A percentile compares a stretch with the other conserved stretches of the same genome.
Conservation (phyloP, 352 stramenopile genomes). For the Pythium rishiriense region DNA sequence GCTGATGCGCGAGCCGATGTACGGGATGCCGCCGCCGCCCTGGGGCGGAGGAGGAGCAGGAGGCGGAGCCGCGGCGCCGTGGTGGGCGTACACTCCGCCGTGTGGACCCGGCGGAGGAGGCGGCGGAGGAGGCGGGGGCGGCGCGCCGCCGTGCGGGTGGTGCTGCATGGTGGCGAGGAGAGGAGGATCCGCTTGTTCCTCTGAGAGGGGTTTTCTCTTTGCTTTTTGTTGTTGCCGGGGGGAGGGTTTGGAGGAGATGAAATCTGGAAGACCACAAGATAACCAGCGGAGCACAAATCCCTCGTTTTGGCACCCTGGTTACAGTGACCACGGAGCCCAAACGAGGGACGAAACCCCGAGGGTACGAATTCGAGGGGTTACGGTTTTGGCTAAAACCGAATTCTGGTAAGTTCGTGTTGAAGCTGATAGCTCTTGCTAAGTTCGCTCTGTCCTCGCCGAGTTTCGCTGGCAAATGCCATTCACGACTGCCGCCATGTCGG, state of each 20-base stretch:
- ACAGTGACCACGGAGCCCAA: neutral
- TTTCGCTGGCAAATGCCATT: no score
- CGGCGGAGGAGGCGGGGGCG: constrained; percentile 14
- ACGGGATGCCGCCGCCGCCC: constrained; percentile 59
- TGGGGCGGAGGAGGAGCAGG: constrained; percentile 29
- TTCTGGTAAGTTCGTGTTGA: neutral
- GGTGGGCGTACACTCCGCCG: constrained; percentile 24
- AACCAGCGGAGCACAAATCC: neutral
- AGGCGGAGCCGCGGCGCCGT: constrained; percentile 29
- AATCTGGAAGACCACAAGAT: constrained; percentile 16
- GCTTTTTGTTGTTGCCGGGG: no score
- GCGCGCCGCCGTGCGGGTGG: constrained; percentile 7
- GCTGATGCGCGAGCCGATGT: constrained; percentile 80
- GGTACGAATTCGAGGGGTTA: neutral
- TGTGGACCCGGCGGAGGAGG: constrained; percentile 15
- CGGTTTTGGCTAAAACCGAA: neutral
- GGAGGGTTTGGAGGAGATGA: constrained; percentile 3
- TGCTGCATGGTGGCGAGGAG: constrained; percentile 11
- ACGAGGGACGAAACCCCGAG: constrained; percentile 5
- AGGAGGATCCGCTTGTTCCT: neutral
- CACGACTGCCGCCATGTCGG: no score
- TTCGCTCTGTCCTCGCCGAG: no score
- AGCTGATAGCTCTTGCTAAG: no score
- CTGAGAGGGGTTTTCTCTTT: neutral
- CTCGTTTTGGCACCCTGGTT: constrained; percentile 5